Conservation (phyloP, 768 basidiomycete genomes). For the Pleurotus citrinopileatus region DNA sequence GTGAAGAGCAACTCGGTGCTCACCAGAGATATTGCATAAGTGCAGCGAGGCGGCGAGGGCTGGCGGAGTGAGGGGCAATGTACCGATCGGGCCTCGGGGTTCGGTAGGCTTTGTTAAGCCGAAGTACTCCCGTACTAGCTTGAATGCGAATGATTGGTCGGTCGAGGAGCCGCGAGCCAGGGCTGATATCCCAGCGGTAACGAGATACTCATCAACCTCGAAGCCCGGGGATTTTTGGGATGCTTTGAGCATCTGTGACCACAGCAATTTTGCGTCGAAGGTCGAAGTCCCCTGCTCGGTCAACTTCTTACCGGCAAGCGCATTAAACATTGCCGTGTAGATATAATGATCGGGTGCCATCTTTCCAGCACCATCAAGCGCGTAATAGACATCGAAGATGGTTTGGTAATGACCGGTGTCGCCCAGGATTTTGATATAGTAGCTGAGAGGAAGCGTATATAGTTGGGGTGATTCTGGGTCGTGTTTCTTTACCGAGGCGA, state of each 20-base stretch:
- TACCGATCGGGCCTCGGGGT: conserved; percentile 29
- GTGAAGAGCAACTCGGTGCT: conserved; percentile 46
- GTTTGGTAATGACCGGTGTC: conserved; percentile 56
- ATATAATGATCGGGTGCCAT: conserved; percentile 58
- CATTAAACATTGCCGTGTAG: conserved; percentile 66
- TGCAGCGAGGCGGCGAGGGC: conserved; percentile 53
- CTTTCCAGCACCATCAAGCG: conserved; percentile 60
- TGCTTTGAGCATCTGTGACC: conserved; percentile 61
- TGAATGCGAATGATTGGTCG: conserved; percentile 67
- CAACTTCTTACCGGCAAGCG: conserved; percentile 30
- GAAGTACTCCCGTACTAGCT: conserved; percentile 58
- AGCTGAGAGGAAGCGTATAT: conserved; percentile 45
- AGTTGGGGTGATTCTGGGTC: conserved; percentile 48
- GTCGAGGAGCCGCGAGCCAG: conserved; percentile 51
- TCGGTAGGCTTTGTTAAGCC: conserved; percentile 54
- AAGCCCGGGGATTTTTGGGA: conserved; percentile 43
- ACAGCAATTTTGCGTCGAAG: conserved; percentile 68
- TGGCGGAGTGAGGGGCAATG: conserved; percentile 40
- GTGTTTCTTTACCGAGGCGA: conserved; percentile 44
- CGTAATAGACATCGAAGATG: conserved; percentile 75
- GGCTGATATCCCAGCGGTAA: conserved; percentile 50
- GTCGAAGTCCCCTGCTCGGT: conserved; percentile 35
- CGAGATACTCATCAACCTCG: conserved; percentile 49
- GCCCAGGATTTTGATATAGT: conserved; percentile 69
- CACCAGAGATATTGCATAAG: conserved; percentile 49